A percentile compares a stretch with the other conserved stretches of the same genome.
These are phyloP conservation scores for Globisporangium polare DNA, from an alignment of 352 stramenopile species.

Conservation along the genomic window DNA sequence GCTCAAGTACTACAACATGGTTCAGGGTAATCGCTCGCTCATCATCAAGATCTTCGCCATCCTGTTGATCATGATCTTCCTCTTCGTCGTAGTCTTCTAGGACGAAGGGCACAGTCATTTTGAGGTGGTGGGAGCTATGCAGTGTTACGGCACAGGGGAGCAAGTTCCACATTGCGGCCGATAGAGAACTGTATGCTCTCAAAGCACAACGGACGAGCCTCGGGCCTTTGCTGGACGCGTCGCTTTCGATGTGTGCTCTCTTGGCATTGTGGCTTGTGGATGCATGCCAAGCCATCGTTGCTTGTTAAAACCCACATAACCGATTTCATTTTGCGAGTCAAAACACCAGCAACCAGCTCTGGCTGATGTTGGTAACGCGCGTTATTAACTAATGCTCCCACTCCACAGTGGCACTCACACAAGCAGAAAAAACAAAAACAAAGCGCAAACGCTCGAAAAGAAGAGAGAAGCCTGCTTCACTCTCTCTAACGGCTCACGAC, in stretches of 20 bases:
- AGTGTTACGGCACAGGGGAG: neutral
- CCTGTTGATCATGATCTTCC: constrained; percentile 77
- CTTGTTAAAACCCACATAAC: neutral
- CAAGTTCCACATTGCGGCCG: neutral
- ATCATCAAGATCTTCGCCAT: constrained; percentile 87
- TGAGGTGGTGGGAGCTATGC: neutral
- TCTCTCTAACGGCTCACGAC: neutral
- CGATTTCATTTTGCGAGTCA: neutral
- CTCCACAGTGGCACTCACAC: neutral
- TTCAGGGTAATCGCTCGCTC: constrained; percentile 71
- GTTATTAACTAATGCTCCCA: constrained; percentile 1
- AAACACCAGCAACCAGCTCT: neutral
- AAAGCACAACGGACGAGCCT: no score
- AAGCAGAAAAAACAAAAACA: neutral
- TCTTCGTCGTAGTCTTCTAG: constrained; percentile 68
- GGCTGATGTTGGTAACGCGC: constrained; percentile 1
- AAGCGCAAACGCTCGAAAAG: neutral
- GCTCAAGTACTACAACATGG: constrained; percentile 84
- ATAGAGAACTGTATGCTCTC: neutral
- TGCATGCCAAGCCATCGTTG: neutral
- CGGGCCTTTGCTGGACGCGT: neutral
- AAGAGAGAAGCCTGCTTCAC: constrained; percentile 1
- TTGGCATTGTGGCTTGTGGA: neutral
- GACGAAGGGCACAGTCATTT: neutral
- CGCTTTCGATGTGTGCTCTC: neutral